Base-by-base conservation (phyloP, 805 yeast species). In the Candida corydali region DNA sequence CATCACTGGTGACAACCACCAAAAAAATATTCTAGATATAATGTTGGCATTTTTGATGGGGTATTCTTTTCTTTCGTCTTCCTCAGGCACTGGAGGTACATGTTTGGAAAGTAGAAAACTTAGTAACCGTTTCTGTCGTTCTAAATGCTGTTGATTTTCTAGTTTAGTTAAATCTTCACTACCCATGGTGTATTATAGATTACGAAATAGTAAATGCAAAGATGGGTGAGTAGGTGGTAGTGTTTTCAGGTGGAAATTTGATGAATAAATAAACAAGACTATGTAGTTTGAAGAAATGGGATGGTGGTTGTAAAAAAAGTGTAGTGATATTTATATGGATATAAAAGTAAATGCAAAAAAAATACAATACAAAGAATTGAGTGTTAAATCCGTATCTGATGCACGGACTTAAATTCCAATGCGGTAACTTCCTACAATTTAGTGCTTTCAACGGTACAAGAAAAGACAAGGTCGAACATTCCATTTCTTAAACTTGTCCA, bases 1-100 rank as follows among this genome's bases (percentile, higher is more conserved):
- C 65, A 85, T 58, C 27, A 84, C 47, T 0, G 88, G 88, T 17
- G 59, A 49, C 31, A 84, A 57, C 89, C 91, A 85, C 76, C 80
- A 70, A 53, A 82, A 78, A 47, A 78, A 73, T 0, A 67, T 32
- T 45, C 59, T 59, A 10, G 70, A 65, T 8, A 78, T 5, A 19
- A 56, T 27, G 36, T 70, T 70, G 9, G 50, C 44, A 18, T 14
- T 16, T 19, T 47, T 40, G 36, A 54, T 60, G 0, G 83, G 84
- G 49, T 63, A 78, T 4, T 46, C 50, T 10, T 38, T 50, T 38
- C 85, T 54, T 42, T 77, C 80, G 1, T 71, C 73, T 16, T 69
- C 70, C 1, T 61, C 42, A 0, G 84, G 82, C 0, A 78, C 49
- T 2, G 73, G 73, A 1, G 84, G 84, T 2, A 75, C 71, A 16